phyloP scores from a whole-genome alignment of 495 filamentous ascomycete species.

The Penicillium lagena region DNA sequence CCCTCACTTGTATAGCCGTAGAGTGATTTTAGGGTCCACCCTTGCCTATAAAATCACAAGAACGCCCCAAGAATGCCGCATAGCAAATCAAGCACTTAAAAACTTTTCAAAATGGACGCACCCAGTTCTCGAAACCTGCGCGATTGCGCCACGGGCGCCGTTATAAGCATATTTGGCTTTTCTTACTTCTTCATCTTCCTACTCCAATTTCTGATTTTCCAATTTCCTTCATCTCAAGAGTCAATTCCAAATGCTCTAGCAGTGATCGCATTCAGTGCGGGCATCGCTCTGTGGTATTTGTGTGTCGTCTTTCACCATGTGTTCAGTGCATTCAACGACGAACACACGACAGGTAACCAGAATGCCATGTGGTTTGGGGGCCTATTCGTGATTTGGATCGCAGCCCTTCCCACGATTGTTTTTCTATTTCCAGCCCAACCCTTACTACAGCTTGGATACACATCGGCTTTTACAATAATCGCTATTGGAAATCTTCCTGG shows the following conservation, averaged over 20 bases:
- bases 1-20: no score
- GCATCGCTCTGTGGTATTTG: constrained; percentile 2
- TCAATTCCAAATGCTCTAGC: neutral
- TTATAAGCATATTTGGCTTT: constrained; percentile 3
- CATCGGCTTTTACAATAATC: constrained; percentile 1
- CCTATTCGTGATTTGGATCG: constrained; percentile 1
- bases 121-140: constrained; percentile 1
- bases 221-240: constrained; percentile 2
- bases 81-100: neutral
- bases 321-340: neutral
- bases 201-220: constrained; percentile 3
- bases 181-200: constrained; percentile 4
- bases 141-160: constrained; percentile 2
- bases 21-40: no score
- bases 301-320: constrained; percentile 1
- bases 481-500: constrained; percentile 2
- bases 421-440: constrained; percentile 1
- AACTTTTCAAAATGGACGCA: neutral
- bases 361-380: neutral
- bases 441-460: constrained; percentile 2
- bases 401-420: constrained; percentile 1
- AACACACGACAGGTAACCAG: neutral
- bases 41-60: neutral
- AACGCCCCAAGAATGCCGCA: neutral
- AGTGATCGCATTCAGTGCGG: neutral